Conservation (phyloP, 495 filamentous ascomycete genomes). For the Recurvomyces mirabilis region DNA sequence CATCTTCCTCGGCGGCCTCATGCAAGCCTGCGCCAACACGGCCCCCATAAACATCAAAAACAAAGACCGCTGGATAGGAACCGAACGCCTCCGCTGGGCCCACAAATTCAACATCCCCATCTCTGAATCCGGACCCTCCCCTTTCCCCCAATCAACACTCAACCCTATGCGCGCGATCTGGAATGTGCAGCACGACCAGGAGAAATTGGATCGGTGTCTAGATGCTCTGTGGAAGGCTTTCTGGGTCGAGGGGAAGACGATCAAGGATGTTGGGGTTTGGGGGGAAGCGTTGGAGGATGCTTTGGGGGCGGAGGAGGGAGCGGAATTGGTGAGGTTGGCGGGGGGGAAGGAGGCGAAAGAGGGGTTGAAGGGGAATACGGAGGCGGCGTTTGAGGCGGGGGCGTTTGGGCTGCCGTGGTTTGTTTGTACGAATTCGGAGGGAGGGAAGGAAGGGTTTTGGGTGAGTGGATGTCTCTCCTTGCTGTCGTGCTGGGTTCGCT, state of each 20-base stretch:
- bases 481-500: slow-evolving; percentile 25
- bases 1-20: slow-evolving; percentile 58
- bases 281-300: slow-evolving; percentile 35
- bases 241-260: slow-evolving; percentile 44
- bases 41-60: slow-evolving; percentile 60
- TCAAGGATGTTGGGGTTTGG: slow-evolving; percentile 42
- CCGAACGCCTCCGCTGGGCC: slow-evolving; percentile 53
- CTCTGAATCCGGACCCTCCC: slow-evolving; percentile 34
- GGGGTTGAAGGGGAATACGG: slow-evolving; percentile 43
- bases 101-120: slow-evolving; percentile 51
- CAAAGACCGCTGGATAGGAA: slow-evolving; percentile 53
- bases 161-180: slow-evolving; percentile 29
- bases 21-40: slow-evolving; percentile 53
- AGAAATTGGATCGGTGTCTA: slow-evolving; percentile 36
- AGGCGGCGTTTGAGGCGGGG: slow-evolving; percentile 45
- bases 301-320: slow-evolving; percentile 40
- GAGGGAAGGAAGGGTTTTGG: slow-evolving; percentile 52
- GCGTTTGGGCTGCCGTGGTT: slow-evolving; percentile 69
- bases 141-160: slow-evolving; percentile 39
- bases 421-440: slow-evolving; percentile 43
- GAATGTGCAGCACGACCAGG: slow-evolving; percentile 28
- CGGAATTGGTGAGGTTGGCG: slow-evolving; percentile 34
- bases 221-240: slow-evolving; percentile 44
- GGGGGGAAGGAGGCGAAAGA: slow-evolving; percentile 42
- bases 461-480: too few species aligned